Evolutionary conservation across 352 stramenopile genomes (phyloP), one percentile per base, ranked within the genome.

Genomic region (Phytophthora melonis): DNA sequence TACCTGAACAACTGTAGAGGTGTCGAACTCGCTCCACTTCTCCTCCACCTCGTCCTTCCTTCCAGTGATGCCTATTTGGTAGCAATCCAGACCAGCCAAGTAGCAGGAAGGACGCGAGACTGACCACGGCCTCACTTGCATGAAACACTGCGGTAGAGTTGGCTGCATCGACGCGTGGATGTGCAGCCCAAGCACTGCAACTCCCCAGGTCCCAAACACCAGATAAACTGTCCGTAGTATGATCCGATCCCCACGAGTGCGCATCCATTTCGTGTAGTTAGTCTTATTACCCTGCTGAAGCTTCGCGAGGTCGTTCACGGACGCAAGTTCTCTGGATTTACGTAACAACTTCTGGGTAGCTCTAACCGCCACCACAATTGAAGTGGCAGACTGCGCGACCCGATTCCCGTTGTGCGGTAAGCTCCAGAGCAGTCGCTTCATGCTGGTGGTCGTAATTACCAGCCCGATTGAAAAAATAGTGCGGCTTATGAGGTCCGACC

Each of bases 61-160:
- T 8, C 75, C 78, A 1, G 41, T 56, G 23, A 80, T 74, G 3
- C 36, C 47, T 2, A 75, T 25, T 0, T 5, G 6, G 30, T 80
- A 54, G 36, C 75, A 86, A 62, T 81, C 75, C 1, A 88, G 32
- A 13, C 62, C 66, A 4, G 76, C 62, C 0, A 88, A 49, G 56
- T 81, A 78, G 45, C 80, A 84, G 3, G 75, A 82, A 0, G 69
- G 68, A 25, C 70, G 50, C 3, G 58, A 59, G 18, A 77, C 65
- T 18, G 74, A 49, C 80, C 80, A 87, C 10, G 80, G 77, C n/a
- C 70, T 53, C 8, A 82, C 77, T 43, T 79, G 71, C 30, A 81
- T 73, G 21, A 60, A 60, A 23, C 71, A 81, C 19, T 81, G 65
- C 3, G 57, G 27, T 45, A 73, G 16, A 43, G 45, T 68, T 19